phyloP scores from a whole-genome alignment of 352 stramenopile species.

The Phytophthora citricola region DNA sequence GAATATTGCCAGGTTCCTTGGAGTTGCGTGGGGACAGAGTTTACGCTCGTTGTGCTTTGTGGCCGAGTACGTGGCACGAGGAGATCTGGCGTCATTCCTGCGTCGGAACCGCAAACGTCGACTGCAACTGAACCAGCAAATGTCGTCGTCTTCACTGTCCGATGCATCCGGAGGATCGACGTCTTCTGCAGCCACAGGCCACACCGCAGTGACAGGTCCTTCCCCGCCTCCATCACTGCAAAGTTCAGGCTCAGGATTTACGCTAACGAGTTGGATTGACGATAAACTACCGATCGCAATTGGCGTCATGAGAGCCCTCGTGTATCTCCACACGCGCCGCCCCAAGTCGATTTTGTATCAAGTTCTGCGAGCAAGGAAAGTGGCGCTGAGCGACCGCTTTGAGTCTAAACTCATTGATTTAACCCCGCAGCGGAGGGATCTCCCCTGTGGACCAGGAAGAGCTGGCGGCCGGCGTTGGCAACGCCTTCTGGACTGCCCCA shows the following conservation, averaged over 20 bases:
- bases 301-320: constrained; percentile 25
- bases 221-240: constrained; percentile 22
- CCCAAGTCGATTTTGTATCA: constrained; percentile 28
- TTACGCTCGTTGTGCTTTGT: constrained; percentile 30
- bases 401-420: constrained; percentile 37
- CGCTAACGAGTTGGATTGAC: constrained; percentile 28
- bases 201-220: constrained; percentile 8
- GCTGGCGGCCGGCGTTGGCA: constrained; percentile 30
- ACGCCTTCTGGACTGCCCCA: constrained; percentile 47
- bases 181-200: constrained; percentile 4
- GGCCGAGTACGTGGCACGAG: constrained; percentile 22
- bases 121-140: constrained; percentile 17
- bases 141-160: constrained; percentile 27
- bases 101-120: constrained; percentile 19
- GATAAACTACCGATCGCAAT: constrained; percentile 35
- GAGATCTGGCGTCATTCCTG: constrained; percentile 33
- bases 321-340: constrained; percentile 34
- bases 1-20: constrained; percentile 65
- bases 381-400: constrained; percentile 31
- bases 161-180: constrained; percentile 10
- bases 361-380: constrained; percentile 33
- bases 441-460: constrained; percentile 30
- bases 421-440: constrained; percentile 24
- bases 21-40: constrained; percentile 55
- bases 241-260: constrained; percentile 27